phyloP scores from a whole-genome alignment of 345 rosid species.

The Aurinia saxatilis region DNA sequence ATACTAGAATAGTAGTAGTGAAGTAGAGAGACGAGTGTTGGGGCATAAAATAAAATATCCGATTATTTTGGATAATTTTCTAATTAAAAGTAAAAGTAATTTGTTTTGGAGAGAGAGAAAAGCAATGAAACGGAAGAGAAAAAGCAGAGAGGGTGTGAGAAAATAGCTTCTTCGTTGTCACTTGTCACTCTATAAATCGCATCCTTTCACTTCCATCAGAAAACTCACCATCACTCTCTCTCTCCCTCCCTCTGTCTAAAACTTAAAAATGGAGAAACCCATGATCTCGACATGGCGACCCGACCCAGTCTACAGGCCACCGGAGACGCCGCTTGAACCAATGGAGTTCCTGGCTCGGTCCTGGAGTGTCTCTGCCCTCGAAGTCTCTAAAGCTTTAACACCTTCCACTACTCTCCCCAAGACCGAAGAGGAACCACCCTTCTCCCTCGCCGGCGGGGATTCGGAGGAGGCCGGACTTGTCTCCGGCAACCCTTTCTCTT shows the following conservation, averaged over 20 bases:
- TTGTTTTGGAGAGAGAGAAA: not conserved
- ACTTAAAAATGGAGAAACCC: slow-evolving; percentile 43
- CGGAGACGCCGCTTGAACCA: slow-evolving; percentile 83
- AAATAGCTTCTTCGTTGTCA: slow-evolving; percentile 21
- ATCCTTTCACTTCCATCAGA: slow-evolving; percentile 26
- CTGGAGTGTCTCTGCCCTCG: slow-evolving; percentile 87
- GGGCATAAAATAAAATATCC: not conserved
- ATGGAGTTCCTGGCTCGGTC: slow-evolving; percentile 97
- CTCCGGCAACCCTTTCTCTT: slow-evolving; percentile 88
- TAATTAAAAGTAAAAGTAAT: not conserved
- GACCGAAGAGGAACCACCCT: slow-evolving; percentile 44
- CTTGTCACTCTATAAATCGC: slow-evolving; percentile 28
- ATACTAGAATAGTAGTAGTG: too few relatives aligned
- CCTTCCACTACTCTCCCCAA: slow-evolving; percentile 51
- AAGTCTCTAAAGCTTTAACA: slow-evolving; percentile 66
- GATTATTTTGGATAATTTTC: too few relatives aligned
- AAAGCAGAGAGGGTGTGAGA: slow-evolving; percentile 11
- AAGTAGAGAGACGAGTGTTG: not conserved
- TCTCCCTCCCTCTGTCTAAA: not conserved
- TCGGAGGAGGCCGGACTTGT: slow-evolving; percentile 51
- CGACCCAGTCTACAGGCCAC: slow-evolving; percentile 63
- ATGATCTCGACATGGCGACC: slow-evolving; percentile 54
- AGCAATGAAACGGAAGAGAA: slow-evolving; percentile 11
- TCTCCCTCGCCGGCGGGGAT: slow-evolving; percentile 31
- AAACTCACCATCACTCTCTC: not conserved